Evolutionary conservation across 169 alveolate species (phyloP), one percentile per base, ranked within the genome.

Genomic region (Eimeria maxima): DNA sequence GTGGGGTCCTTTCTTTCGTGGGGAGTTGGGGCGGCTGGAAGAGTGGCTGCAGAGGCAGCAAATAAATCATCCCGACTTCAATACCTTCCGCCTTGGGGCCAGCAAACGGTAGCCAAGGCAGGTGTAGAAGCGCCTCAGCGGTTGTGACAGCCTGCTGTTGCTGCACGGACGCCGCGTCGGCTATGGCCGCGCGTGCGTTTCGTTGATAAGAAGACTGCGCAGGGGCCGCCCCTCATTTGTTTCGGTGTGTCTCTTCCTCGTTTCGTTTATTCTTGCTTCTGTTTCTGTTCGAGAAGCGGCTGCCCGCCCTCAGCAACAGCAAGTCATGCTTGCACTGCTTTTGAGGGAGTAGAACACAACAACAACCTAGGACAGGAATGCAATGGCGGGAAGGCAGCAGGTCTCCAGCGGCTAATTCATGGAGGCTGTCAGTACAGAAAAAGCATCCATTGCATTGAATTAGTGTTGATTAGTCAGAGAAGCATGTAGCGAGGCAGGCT

Each of bases 11-110:
- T 81, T 81, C 71, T 81, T 81, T 24, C 18, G 29, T 4, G 90
- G 73, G 27, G 90, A 81, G 69, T 47, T 81, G 73, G 42, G 38
- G 90, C 71, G 90, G n/a, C 24, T 47, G 27, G 90, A 81, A 22
- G 90, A 81, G 24, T 81, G 90, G 90, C 90, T 81, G 44, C 67
- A 81, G 71, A 38, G 47, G 73, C 71, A n/a, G 71, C 90, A 81
- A 20, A 65, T 81, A 10, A 81, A 81, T 53, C 90, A 81, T 47
- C 90, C 90, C 20, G 90, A 81, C 90, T 81, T 81, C 73, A 81
- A 81, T 24, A 50, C 90, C 4, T 81, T 81, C 44, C 13, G 71
- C 24, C 33, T 53, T 11, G 73, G 73, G 50, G 10, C 69, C 18
- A 24, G 7, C 71, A 81, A 81, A n/a, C 90, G 90, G 5, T 81